Conservation (phyloP, 352 stramenopile species). For the Phytophthora citrophthora region DNA sequence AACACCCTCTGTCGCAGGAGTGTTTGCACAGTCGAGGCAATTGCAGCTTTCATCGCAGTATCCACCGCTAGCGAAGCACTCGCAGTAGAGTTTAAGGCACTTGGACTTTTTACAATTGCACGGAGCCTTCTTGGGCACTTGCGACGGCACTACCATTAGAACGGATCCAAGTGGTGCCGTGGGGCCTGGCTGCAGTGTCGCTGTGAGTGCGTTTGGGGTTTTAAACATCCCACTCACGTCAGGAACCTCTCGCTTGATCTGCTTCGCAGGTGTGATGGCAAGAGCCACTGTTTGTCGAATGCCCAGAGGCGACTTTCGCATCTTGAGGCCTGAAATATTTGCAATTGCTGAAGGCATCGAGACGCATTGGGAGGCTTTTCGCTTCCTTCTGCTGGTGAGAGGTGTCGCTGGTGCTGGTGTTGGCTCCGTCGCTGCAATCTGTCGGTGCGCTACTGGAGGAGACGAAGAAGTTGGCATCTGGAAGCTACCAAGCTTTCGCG, state of each 20-base stretch:
- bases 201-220: conserved; percentile 37
- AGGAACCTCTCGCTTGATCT: conserved; percentile 25
- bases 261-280: conserved; percentile 30
- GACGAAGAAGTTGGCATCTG: conserved; percentile 7
- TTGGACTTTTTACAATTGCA: conserved; percentile 99
- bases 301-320: conserved; percentile 13
- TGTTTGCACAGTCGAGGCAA: conserved; percentile 94
- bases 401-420: conserved; percentile 13
- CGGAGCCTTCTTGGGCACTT: conserved; percentile 61
- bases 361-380: conserved; percentile 23
- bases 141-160: conserved; percentile 8
- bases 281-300: conserved; percentile 11
- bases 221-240: conserved; percentile 13
- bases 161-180: conserved; percentile 17
- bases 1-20: conserved; percentile 60
- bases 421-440: conserved; percentile 22
- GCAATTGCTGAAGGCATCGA: conserved; percentile 27
- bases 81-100: conserved; percentile 97
- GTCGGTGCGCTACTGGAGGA: conserved; percentile 17
- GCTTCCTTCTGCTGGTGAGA: conserved; percentile 27
- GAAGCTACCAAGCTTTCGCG: conserved; percentile 14
- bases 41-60: conserved; percentile 95
- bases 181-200: conserved; percentile 32
- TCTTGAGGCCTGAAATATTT: conserved; percentile 18
- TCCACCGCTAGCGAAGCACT: conserved; percentile 94